These are phyloP conservation scores for Penicillium sumatraense DNA, from an alignment of 2,329 filamentous ascomycete species.

Conservation along the genomic window DNA sequence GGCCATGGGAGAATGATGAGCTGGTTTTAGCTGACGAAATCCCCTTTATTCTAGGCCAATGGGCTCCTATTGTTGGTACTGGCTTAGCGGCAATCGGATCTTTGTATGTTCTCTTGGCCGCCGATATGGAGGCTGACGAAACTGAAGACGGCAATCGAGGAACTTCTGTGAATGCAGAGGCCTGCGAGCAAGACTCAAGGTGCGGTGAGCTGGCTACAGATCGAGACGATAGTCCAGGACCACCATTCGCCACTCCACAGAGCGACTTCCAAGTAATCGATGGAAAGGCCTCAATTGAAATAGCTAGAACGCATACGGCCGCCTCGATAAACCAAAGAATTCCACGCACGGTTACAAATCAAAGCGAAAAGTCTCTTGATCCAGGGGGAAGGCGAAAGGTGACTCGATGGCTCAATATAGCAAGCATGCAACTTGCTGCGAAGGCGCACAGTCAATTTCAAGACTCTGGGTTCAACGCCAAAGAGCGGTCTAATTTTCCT, in stretches of 20 bases:
- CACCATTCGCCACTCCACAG: not conserved
- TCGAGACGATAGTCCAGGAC: not conserved
- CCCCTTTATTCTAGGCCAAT: slow-evolving; percentile 33
- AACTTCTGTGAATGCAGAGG: not conserved
- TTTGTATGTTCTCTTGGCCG: slow-evolving; percentile 57
- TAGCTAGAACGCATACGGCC: not conserved
- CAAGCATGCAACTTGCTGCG: slow-evolving; percentile 54
- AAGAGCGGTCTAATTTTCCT: slow-evolving; percentile 57
- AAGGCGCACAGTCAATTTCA: slow-evolving; percentile 56
- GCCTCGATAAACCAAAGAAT: slow-evolving; percentile 2
- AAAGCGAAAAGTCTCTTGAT: slow-evolving; percentile 25
- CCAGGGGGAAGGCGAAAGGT: slow-evolving; percentile 47
- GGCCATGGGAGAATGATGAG: not conserved
- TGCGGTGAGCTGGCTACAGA: not conserved
- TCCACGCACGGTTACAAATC: slow-evolving; percentile 9
- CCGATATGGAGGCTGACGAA: slow-evolving; percentile 34
- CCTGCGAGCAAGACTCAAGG: not conserved
- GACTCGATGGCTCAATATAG: slow-evolving; percentile 47
- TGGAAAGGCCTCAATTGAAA: not conserved
- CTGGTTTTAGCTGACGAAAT: not conserved
- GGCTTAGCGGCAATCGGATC: slow-evolving; percentile 63
- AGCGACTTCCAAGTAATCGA: slow-evolving; percentile 2
- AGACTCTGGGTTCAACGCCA: slow-evolving; percentile 53
- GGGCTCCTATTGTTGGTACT: slow-evolving; percentile 55
- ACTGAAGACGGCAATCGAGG: slow-evolving; percentile 17